Conservation (phyloP, 352 stramenopile genomes). For the Phytophthora aleatoria region DNA sequence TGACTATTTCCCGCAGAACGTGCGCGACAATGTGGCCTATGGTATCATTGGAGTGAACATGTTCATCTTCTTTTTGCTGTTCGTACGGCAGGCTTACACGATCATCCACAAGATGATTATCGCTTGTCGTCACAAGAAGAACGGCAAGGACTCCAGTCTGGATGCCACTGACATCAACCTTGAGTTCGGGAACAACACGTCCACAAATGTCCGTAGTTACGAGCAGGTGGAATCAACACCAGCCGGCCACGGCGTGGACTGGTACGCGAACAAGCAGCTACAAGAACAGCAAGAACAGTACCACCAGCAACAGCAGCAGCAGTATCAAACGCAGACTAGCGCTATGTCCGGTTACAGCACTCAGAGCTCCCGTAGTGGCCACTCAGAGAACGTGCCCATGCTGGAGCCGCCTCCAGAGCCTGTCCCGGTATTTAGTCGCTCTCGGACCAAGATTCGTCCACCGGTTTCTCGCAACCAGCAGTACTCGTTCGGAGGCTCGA, state of each 20-base stretch:
- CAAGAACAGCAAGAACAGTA: constrained; percentile 26
- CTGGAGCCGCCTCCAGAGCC: constrained; percentile 36
- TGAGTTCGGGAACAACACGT: constrained; percentile 46
- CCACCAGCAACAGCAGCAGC: constrained; percentile 19
- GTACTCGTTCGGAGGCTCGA: constrained; percentile 38
- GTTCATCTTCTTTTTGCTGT: constrained; percentile 83
- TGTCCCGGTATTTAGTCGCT: constrained; percentile 26
- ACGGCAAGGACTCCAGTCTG: constrained; percentile 31
- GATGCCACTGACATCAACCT: constrained; percentile 56
- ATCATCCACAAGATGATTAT: constrained; percentile 75
- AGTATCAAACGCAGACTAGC: constrained; percentile 29
- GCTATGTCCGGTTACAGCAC: constrained; percentile 31
- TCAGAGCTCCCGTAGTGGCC: constrained; percentile 25
- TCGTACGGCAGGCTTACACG: constrained; percentile 79
- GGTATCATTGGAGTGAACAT: constrained; percentile 87
- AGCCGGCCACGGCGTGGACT: constrained; percentile 16
- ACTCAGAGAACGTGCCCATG: constrained; percentile 37
- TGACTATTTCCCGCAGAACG: constrained; percentile 76
- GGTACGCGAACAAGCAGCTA: constrained; percentile 29
- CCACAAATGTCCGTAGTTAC: constrained; percentile 25
- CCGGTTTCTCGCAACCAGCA: constrained; percentile 43
- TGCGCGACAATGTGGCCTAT: constrained; percentile 86
- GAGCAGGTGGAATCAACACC: constrained; percentile 37
- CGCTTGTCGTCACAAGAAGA: constrained; percentile 51
- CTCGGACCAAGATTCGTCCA: constrained; percentile 20